These are phyloP conservation scores for Aureobasidium sp. DNA, from an alignment of 2,329 filamentous ascomycete species.

Conservation along the genomic window DNA sequence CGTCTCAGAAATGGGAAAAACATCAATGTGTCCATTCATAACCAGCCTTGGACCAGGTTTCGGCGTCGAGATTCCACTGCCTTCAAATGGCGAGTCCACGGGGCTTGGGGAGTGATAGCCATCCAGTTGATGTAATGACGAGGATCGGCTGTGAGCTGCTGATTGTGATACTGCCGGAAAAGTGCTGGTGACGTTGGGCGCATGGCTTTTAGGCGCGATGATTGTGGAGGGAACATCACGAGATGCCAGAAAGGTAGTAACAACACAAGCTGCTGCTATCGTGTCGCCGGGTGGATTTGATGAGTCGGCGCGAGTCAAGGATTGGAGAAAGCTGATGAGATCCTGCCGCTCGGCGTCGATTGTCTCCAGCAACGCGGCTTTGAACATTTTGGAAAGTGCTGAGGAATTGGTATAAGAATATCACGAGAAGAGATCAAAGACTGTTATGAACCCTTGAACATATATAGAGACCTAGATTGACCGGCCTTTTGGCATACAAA, in stretches of 20 bases:
- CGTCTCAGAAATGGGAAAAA: constrained; percentile 31
- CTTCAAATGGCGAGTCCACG: neutral
- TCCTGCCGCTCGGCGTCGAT: constrained; percentile 22
- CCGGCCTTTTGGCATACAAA: neutral
- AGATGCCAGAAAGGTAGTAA: constrained; percentile 24
- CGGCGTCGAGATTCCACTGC: neutral
- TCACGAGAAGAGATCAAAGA: neutral
- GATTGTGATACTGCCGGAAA: constrained; percentile 19
- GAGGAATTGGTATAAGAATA: neutral
- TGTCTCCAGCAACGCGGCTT: constrained; percentile 20
- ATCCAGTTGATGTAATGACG: neutral
- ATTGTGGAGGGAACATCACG: constrained; percentile 21
- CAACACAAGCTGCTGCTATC: constrained; percentile 26
- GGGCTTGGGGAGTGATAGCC: constrained; percentile 5
- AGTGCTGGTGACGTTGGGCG: constrained; percentile 31
- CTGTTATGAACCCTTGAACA: neutral
- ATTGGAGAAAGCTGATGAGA: constrained; percentile 27
- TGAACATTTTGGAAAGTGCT: constrained; percentile 13
- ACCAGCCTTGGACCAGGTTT: constrained; percentile 27
- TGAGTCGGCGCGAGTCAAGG: constrained; percentile 29
- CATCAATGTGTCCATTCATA: constrained; percentile 38
- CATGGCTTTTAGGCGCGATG: constrained; percentile 25
- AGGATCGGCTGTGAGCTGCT: neutral
- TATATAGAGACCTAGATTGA: neutral
- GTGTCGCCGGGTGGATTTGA: constrained; percentile 35